These are phyloP conservation scores for Alternaria gaisen DNA, from an alignment of 2,329 filamentous ascomycete species.

Conservation along the genomic window DNA sequence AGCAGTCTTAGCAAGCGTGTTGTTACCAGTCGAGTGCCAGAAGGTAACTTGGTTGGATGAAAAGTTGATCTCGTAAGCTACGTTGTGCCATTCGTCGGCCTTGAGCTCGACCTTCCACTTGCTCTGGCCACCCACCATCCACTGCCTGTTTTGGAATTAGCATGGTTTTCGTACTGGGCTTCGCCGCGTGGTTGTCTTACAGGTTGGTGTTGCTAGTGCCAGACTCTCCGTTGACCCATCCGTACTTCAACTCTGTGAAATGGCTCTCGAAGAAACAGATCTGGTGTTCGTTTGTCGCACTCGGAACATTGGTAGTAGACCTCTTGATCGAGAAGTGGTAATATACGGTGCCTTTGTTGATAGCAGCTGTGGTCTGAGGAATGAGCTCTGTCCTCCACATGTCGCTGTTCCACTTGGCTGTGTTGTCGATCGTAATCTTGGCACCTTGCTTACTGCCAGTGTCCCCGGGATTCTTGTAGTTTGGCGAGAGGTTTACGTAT, in stretches of 20 bases:
- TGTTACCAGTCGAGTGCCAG: slow-evolving; percentile 73
- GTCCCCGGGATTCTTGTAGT: slow-evolving; percentile 73
- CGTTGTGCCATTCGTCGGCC: slow-evolving; percentile 75
- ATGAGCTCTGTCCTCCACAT: slow-evolving; percentile 81
- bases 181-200: not conserved
- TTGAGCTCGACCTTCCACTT: slow-evolving; percentile 71
- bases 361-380: slow-evolving; percentile 71
- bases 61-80: slow-evolving; percentile 79
- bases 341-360: slow-evolving; percentile 72
- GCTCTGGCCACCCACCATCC: slow-evolving; percentile 68
- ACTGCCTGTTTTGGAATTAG: slow-evolving; percentile 53
- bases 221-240: slow-evolving; percentile 63
- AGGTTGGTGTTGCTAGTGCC: slow-evolving; percentile 64
- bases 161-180: not conserved
- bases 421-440: slow-evolving; percentile 71
- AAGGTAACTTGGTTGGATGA: slow-evolving; percentile 68
- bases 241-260: slow-evolving; percentile 78
- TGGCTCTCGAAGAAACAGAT: slow-evolving; percentile 72
- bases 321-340: slow-evolving; percentile 77
- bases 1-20: slow-evolving; percentile 66
- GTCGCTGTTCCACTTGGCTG: slow-evolving; percentile 76
- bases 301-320: slow-evolving; percentile 67
- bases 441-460: slow-evolving; percentile 68
- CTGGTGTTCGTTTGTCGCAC: slow-evolving; percentile 72
- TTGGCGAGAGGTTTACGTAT: slow-evolving; percentile 69